Percentiles rank a stretch among this genome's conserved stretches.
Conservation (phyloP, 2,329 filamentous ascomycete species). For the Albifimbria verrucaria region DNA sequence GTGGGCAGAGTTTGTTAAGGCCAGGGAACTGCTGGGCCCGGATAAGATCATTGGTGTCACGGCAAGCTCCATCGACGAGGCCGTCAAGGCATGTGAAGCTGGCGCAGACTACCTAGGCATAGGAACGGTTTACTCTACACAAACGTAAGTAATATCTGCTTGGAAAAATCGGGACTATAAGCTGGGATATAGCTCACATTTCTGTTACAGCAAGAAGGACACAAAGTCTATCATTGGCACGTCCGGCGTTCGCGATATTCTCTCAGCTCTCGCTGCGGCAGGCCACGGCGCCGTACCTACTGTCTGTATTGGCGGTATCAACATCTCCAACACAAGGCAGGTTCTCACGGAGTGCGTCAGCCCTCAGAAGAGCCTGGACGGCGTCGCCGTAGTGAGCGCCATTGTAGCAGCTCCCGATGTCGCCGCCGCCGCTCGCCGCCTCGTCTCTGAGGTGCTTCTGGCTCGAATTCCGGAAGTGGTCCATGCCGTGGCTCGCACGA, state of each 20-base stretch:
- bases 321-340: slow-evolving; percentile 68
- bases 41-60: slow-evolving; percentile 86
- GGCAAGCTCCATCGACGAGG: slow-evolving; percentile 72
- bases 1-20: slow-evolving; percentile 33
- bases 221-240: slow-evolving; percentile 65
- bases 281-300: slow-evolving; percentile 49
- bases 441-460: slow-evolving; percentile 45
- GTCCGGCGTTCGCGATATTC: slow-evolving; percentile 50
- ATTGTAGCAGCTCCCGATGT: slow-evolving; percentile 74
- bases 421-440: slow-evolving; percentile 54
- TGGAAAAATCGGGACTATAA: too few relatives aligned
- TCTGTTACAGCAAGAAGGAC: slow-evolving; percentile 67
- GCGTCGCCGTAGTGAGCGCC: slow-evolving; percentile 85
- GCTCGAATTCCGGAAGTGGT: slow-evolving; percentile 53
- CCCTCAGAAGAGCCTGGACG: slow-evolving; percentile 62
- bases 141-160: slow-evolving; percentile 54
- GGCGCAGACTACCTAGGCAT: slow-evolving; percentile 92
- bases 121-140: slow-evolving; percentile 82
- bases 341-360: slow-evolving; percentile 67
- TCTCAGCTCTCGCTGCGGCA: slow-evolving; percentile 51
- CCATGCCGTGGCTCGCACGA: slow-evolving; percentile 55
- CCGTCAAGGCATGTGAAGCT: slow-evolving; percentile 63
- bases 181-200: background rate
- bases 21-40: slow-evolving; percentile 69
- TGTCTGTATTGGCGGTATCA: slow-evolving; percentile 89